Evolutionary conservation across 805 yeast genomes (phyloP).

Genomic region (Wickerhamiella shivajii): DNA sequence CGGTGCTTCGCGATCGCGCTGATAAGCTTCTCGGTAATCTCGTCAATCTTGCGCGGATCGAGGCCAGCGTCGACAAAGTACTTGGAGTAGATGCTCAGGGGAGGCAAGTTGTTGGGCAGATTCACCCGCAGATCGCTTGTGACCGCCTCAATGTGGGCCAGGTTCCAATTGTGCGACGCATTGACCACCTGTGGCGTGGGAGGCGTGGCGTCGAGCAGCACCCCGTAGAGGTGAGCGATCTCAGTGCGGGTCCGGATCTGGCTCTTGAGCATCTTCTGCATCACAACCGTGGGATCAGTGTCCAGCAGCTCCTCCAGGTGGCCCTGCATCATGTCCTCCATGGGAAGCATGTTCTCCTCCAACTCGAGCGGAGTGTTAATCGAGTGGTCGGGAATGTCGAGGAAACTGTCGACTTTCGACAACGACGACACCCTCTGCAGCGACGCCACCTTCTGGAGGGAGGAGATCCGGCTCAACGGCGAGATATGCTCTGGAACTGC

Average conservation of each 20-base stretch:
- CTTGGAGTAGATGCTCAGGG: slow-evolving; percentile 19
- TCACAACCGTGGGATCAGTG: too few species aligned
- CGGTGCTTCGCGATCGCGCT: slow-evolving; percentile 20
- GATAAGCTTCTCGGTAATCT: slow-evolving; percentile 17
- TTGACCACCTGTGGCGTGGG: slow-evolving; percentile 19
- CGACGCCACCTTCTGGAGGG: too few species aligned
- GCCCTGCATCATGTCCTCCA: too few species aligned
- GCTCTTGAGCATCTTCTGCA: too few species aligned
- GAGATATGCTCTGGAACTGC: too few species aligned
- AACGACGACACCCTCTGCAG: too few species aligned
- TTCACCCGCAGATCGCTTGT: slow-evolving; percentile 21
- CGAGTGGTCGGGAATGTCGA: too few species aligned
- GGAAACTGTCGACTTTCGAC: too few species aligned
- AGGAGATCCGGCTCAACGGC: too few species aligned
- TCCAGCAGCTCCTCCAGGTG: too few species aligned
- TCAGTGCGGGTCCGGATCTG: slow-evolving; percentile 26
- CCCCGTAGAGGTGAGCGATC: slow-evolving; percentile 20
- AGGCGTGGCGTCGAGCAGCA: slow-evolving; percentile 20
- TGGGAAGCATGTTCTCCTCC: too few species aligned
- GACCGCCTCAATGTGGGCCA: slow-evolving; percentile 21
- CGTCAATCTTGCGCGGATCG: slow-evolving; percentile 15
- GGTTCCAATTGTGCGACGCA: slow-evolving; percentile 25
- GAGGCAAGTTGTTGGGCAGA: slow-evolving; percentile 17
- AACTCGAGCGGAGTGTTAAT: too few species aligned
- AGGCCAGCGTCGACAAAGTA: slow-evolving; percentile 17